Percentiles rank a stretch among this genome's conserved stretches.
These are phyloP conservation scores for Aspergillus puulaauensis DNA, from an alignment of 2,329 filamentous ascomycete genomes.

Conservation along the genomic window DNA sequence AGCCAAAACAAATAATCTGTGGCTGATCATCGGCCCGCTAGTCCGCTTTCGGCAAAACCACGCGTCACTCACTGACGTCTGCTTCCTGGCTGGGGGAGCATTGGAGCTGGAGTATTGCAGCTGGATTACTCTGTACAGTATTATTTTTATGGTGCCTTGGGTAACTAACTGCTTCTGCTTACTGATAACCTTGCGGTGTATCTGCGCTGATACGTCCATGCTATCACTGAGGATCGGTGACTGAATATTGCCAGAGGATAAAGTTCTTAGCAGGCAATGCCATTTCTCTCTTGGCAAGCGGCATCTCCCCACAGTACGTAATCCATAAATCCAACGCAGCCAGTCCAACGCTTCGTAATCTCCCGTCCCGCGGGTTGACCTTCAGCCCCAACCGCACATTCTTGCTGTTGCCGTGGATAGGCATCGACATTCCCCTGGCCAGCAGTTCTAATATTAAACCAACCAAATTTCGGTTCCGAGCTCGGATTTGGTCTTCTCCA, in stretches of 20 bases:
- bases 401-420: background rate
- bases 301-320: too few relatives aligned
- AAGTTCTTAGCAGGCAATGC: background rate
- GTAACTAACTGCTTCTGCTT: too few relatives aligned
- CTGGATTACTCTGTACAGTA: too few relatives aligned
- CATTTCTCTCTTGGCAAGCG: background rate
- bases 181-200: too few relatives aligned
- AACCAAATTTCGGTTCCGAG: too few relatives aligned
- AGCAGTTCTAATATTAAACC: background rate
- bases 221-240: too few relatives aligned
- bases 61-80: slow-evolving; percentile 7
- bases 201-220: too few relatives aligned
- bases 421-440: background rate
- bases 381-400: background rate
- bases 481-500: too few relatives aligned
- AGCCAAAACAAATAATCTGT: slow-evolving; percentile 1
- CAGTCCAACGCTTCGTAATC: background rate
- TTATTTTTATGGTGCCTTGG: too few relatives aligned
- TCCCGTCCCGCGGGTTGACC: background rate
- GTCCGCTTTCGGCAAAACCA: slow-evolving; percentile 1
- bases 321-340: too few relatives aligned
- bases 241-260: too few relatives aligned
- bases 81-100: background rate
- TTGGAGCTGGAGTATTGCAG: too few relatives aligned
- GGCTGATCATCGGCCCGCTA: slow-evolving; percentile 1